These are phyloP conservation scores for Podaxis sp. DNA, from an alignment of 768 basidiomycete genomes.

Conservation along the genomic window DNA sequence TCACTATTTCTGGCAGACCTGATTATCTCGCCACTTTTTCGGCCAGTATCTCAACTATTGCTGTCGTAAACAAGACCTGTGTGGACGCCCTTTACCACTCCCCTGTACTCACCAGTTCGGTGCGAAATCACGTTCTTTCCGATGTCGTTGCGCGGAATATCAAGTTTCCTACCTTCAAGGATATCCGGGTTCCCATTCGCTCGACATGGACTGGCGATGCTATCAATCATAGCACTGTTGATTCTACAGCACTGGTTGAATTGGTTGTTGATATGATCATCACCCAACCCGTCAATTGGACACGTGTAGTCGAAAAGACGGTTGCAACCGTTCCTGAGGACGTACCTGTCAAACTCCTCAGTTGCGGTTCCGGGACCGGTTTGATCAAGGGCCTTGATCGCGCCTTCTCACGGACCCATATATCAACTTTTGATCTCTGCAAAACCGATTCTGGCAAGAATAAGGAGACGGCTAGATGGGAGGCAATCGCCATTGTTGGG, in stretches of 20 bases:
- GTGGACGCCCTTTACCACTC: constrained; percentile 57
- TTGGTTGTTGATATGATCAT: constrained; percentile 50
- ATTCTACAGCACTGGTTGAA: constrained; percentile 35
- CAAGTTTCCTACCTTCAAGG: constrained; percentile 45
- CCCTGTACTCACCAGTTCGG: constrained; percentile 27
- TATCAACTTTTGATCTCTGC: constrained; percentile 26
- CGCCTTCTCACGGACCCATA: constrained; percentile 24
- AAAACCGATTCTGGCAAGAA: constrained; percentile 14
- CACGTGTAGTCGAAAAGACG: constrained; percentile 35
- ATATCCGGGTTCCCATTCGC: constrained; percentile 49
- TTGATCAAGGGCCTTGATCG: constrained; percentile 39
- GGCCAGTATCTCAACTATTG: constrained; percentile 31
- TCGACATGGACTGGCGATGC: constrained; percentile 44
- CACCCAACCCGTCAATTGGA: constrained; percentile 54
- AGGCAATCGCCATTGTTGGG: constrained; percentile 69
- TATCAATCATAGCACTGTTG: constrained; percentile 21
- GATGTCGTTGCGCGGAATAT: constrained; percentile 48
- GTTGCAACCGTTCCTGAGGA: constrained; percentile 22
- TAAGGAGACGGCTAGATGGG: constrained; percentile 17
- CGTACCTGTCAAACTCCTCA: constrained; percentile 37
- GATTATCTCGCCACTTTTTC: constrained; percentile 47
- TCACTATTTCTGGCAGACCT: constrained; percentile 62
- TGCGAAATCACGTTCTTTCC: constrained; percentile 39
- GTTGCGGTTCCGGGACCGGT: constrained; percentile 49
- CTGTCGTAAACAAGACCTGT: constrained; percentile 41